Percentiles rank a stretch among this genome's conserved stretches.
These are phyloP conservation scores for Ophiostoma himal-ulmi DNA, from an alignment of 2,329 filamentous ascomycete genomes.

Conservation along the genomic window DNA sequence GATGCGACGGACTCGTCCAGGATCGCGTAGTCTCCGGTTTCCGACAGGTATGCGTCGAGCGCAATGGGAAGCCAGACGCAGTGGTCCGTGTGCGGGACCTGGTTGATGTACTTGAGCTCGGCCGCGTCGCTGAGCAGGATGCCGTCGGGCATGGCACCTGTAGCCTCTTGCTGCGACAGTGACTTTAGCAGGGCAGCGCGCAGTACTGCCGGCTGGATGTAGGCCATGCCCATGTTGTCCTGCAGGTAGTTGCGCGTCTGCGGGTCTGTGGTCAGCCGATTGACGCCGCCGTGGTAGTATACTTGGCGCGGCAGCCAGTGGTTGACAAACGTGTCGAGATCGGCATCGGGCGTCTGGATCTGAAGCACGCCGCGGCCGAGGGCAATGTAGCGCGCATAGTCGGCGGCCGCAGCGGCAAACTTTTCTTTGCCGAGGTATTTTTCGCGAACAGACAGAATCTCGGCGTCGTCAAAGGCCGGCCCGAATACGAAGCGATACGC, in stretches of 20 bases:
- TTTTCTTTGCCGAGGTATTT: background rate
- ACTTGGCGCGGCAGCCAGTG: conserved; percentile 54
- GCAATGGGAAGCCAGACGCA: conserved; percentile 54
- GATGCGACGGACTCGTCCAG: background rate
- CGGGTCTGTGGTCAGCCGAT: conserved; percentile 52
- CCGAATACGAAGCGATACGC: background rate
- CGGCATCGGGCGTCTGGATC: conserved; percentile 48
- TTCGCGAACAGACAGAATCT: background rate
- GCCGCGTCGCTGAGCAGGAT: conserved; percentile 49
- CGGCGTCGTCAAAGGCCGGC: background rate
- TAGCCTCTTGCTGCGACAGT: conserved; percentile 48
- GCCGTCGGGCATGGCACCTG: conserved; percentile 53
- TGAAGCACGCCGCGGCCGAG: conserved; percentile 37
- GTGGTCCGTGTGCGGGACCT: conserved; percentile 55
- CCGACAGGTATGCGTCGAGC: conserved; percentile 49
- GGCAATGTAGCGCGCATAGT: conserved; percentile 50
- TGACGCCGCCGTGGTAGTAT: conserved; percentile 55
- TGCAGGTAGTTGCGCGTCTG: conserved; percentile 56
- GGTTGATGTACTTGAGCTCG: conserved; percentile 56
- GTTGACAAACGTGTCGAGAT: conserved; percentile 53
- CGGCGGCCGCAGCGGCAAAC: conserved; percentile 35
- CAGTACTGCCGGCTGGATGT: conserved; percentile 46
- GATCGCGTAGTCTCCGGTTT: conserved; percentile 45
- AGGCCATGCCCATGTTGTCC: conserved; percentile 57
- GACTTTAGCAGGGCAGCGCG: conserved; percentile 45